Conservation (phyloP, 2,329 filamentous ascomycete species). For the Colletotrichum chrysophilum region DNA sequence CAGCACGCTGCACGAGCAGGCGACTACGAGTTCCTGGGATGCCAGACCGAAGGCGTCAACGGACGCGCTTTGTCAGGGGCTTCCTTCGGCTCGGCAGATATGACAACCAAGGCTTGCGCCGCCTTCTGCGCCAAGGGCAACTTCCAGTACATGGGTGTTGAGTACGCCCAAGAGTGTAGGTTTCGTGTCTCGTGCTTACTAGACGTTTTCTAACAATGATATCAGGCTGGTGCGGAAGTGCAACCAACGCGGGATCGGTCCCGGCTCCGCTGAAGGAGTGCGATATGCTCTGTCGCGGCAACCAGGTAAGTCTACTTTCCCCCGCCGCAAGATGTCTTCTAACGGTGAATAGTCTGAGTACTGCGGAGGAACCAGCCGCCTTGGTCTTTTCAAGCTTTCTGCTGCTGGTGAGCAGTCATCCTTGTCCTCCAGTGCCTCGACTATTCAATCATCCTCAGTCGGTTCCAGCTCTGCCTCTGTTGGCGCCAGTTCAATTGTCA, state of each 20-base stretch:
- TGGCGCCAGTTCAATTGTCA: neutral
- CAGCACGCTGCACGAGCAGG: slow-evolving; percentile 19
- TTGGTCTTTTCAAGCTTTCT: slow-evolving; percentile 14
- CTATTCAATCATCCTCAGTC: neutral
- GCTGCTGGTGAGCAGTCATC: neutral
- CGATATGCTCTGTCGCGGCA: slow-evolving; percentile 26
- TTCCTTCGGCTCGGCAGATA: slow-evolving; percentile 24
- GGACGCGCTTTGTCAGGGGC: slow-evolving; percentile 23
- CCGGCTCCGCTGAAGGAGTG: slow-evolving; percentile 20
- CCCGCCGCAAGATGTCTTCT: neutral
- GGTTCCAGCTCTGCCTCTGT: neutral
- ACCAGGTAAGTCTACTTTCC: neutral
- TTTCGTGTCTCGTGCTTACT: slow-evolving; percentile 21
- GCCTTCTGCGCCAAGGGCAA: slow-evolving; percentile 26
- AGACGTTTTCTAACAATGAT: neutral
- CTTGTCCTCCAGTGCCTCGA: neutral
- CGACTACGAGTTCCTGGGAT: slow-evolving; percentile 26
- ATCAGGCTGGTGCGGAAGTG: slow-evolving; percentile 26
- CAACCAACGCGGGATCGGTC: slow-evolving; percentile 19
- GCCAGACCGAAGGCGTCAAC: slow-evolving; percentile 24
- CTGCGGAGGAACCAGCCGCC: slow-evolving; percentile 17
- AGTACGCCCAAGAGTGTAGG: slow-evolving; percentile 31
- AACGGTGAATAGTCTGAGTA: slow-evolving; percentile 12
- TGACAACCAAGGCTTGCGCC: slow-evolving; percentile 29
- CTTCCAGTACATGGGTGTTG: slow-evolving; percentile 27